Base-by-base conservation (phyloP, 345 rosid species). In the Citrus australasica region DNA sequence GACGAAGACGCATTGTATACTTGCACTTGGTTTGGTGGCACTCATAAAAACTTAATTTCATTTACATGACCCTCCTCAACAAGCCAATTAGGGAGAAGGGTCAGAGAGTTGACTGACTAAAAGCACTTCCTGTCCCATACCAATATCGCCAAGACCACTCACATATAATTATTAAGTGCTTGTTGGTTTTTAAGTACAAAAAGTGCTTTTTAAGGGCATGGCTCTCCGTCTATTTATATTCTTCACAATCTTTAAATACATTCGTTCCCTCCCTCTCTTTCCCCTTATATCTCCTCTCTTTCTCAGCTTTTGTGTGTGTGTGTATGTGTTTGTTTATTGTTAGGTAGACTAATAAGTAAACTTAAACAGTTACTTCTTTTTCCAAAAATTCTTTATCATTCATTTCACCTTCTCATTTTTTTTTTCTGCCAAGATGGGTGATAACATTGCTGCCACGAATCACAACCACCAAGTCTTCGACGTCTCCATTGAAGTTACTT, bases 401-500 rank as follows among this genome's bases (percentile, higher is more conserved):
- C 33, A 22, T 46, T 46, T 46, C 51, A 46, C 13, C 51, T 46
- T 46, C 51, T 46, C 17, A 0, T 46, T 80, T 61, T 73, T 24
- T 51, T 32, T 1, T 6, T 33, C 62, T n/a, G 19, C 37, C 32
- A 78, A 84, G 89, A 88, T 87, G 92, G 89, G 84, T 83, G 87
- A 86, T 78, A 86, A 79, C 73, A 81, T 87, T 84, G 84, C 86
- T 85, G 71, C 81, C 80, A 84, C 62, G 67, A 67, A 79, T 82
- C 82, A 84, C 61, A 85, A 74, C 61, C 87, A 74, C 84, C 89
- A 79, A 71, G 88, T 84, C 69, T 84, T 84, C 17, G 85, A 81
- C 81, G 65, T 78, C 59, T 78, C 87, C 66, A 62, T 80, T n/a
- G 82, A 79, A 25, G 71, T 73, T 67, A 86, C 82, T 59, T 67